These are phyloP conservation scores for Ajuga reptans DNA, from an alignment of 305 asterid species.

Conservation along the genomic window DNA sequence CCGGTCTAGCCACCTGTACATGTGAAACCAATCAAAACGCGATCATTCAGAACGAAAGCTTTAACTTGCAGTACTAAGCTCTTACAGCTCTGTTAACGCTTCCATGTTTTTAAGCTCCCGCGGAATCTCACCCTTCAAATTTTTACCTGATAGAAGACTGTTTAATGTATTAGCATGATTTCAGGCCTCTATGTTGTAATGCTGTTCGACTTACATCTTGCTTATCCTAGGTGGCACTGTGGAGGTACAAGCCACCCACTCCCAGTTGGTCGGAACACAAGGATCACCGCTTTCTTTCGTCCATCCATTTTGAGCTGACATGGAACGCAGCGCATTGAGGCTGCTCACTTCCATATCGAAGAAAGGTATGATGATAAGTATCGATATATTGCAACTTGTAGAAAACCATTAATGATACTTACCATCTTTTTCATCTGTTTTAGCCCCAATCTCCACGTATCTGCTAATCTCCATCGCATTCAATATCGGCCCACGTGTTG, in stretches of 20 bases:
- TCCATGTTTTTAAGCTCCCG: slow-evolving; percentile 64
- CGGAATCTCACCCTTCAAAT: slow-evolving; percentile 65
- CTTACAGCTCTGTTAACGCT: slow-evolving; percentile 76
- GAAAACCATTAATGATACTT: slow-evolving; percentile 16
- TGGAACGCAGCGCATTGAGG: slow-evolving; percentile 45
- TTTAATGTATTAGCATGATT: slow-evolving; percentile 20
- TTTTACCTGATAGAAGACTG: slow-evolving; percentile 73
- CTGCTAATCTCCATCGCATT: slow-evolving; percentile 84
- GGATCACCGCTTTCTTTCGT: slow-evolving; percentile 68
- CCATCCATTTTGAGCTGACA: slow-evolving; percentile 48
- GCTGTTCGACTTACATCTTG: slow-evolving; percentile 56
- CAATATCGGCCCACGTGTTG: slow-evolving; percentile 71
- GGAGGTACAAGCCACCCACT: slow-evolving; percentile 76
- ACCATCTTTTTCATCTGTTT: slow-evolving; percentile 74
- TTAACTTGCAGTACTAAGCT: not conserved
- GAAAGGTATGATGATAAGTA: slow-evolving; percentile 10
- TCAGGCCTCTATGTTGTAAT: too few species aligned
- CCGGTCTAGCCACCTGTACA: slow-evolving; percentile 75
- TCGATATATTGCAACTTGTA: not conserved
- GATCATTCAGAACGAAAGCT: slow-evolving; percentile 2
- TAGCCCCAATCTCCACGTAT: slow-evolving; percentile 61
- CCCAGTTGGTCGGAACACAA: slow-evolving; percentile 75
- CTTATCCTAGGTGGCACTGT: slow-evolving; percentile 67
- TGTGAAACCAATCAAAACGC: slow-evolving; percentile 4
- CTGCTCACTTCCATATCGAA: slow-evolving; percentile 43